phyloP scores from a whole-genome alignment of 345 rosid genomes.

The Camelina laxa region DNA sequence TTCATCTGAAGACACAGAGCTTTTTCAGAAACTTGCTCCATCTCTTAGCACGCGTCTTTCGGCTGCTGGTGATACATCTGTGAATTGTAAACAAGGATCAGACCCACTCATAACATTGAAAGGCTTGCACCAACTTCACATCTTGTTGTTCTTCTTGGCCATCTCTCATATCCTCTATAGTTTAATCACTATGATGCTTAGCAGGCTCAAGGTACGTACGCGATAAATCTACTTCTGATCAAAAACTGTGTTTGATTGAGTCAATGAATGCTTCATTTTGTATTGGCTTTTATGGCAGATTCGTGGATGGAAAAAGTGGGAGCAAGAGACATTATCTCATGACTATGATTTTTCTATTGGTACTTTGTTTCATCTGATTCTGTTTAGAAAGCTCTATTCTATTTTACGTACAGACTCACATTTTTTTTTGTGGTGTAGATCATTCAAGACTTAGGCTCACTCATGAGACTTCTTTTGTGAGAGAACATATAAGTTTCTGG shows the following conservation, averaged over 20 bases:
- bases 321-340: slow-evolving; percentile 74
- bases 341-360: slow-evolving; percentile 84
- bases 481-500: slow-evolving; percentile 83
- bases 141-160: slow-evolving; percentile 90
- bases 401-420: background rate
- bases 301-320: slow-evolving; percentile 96
- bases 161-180: slow-evolving; percentile 73
- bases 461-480: slow-evolving; percentile 88
- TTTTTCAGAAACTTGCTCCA: slow-evolving; percentile 45
- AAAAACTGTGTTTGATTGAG: background rate
- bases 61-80: slow-evolving; percentile 45
- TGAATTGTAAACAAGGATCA: slow-evolving; percentile 51
- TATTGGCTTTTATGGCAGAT: slow-evolving; percentile 48
- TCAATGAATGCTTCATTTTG: background rate
- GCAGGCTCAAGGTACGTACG: slow-evolving; percentile 85
- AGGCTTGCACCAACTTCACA: slow-evolving; percentile 86
- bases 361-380: slow-evolving; percentile 40
- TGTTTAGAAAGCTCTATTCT: background rate
- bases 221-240: background rate
- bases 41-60: slow-evolving; percentile 55
- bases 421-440: slow-evolving; percentile 52
- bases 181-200: slow-evolving; percentile 78
- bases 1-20: slow-evolving; percentile 6
- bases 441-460: slow-evolving; percentile 88
- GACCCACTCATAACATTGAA: slow-evolving; percentile 73